phyloP scores from a whole-genome alignment of 805 yeast genomes.

The Dipodascus albidus region DNA sequence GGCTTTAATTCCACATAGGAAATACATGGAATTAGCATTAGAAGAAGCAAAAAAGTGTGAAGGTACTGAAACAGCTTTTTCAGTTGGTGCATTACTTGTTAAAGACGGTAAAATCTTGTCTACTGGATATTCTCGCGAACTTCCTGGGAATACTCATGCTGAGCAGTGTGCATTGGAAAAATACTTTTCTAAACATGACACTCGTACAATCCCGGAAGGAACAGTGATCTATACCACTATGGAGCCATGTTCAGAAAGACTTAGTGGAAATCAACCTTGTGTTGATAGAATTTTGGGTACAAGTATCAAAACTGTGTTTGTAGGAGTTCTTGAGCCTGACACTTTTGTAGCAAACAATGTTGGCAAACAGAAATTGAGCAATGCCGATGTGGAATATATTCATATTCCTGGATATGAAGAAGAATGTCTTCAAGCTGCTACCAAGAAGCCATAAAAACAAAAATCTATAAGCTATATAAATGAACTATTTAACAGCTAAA shows the following conservation, averaged over 20 bases:
- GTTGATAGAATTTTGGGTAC: constrained; percentile 56
- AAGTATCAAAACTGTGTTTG: constrained; percentile 65
- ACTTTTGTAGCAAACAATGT: constrained; percentile 74
- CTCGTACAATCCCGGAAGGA: constrained; percentile 47
- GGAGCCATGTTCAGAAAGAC: constrained; percentile 90
- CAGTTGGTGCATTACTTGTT: constrained; percentile 87
- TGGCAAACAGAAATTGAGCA: constrained; percentile 44
- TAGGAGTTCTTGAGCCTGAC: constrained; percentile 86
- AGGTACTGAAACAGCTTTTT: constrained; percentile 73
- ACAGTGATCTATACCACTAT: constrained; percentile 84
- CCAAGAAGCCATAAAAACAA: constrained; percentile 74
- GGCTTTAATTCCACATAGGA: constrained; percentile 52
- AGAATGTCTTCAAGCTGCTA: constrained; percentile 56
- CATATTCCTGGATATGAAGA: constrained; percentile 78
- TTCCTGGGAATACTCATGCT: constrained; percentile 94
- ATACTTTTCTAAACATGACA: constrained; percentile 34
- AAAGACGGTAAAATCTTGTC: constrained; percentile 51
- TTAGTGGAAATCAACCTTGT: constrained; percentile 88
- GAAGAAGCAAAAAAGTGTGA: constrained; percentile 71
- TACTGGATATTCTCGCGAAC: constrained; percentile 81
- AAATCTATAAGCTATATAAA: too few relatives aligned
- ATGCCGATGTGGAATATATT: constrained; percentile 53
- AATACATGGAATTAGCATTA: constrained; percentile 66
- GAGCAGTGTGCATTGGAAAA: constrained; percentile 90
- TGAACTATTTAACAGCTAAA: not conserved